phyloP scores from a whole-genome alignment of 1,139 yeast species.

The Sugiyamaella neomexicana region DNA sequence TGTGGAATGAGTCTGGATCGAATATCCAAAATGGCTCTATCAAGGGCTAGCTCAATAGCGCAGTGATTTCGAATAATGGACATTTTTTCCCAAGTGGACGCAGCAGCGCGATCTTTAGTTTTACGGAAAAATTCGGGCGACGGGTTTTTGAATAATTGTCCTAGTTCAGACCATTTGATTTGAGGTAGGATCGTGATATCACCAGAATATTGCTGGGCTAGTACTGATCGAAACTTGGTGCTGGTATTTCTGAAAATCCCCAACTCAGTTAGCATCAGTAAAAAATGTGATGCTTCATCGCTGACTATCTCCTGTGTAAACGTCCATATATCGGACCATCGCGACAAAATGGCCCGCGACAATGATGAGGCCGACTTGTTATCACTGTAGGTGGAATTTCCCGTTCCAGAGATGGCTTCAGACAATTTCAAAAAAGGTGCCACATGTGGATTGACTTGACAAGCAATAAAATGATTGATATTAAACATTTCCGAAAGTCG shows the following conservation, averaged over 20 bases:
- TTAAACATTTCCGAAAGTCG: slow-evolving; percentile 93
- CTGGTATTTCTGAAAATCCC: slow-evolving; percentile 74
- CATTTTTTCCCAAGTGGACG: slow-evolving; percentile 91
- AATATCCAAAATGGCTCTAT: slow-evolving; percentile 66
- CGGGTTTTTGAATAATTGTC: slow-evolving; percentile 73
- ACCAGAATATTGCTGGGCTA: slow-evolving; percentile 88
- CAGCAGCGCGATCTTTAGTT: slow-evolving; percentile 77
- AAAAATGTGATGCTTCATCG: slow-evolving; percentile 73
- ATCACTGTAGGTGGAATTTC: slow-evolving; percentile 3
- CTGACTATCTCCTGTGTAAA: slow-evolving; percentile 60
- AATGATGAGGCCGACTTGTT: slow-evolving; percentile 5
- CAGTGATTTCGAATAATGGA: slow-evolving; percentile 85
- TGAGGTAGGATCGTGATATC: slow-evolving; percentile 91
- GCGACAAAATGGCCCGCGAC: slow-evolving; percentile 36
- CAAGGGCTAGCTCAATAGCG: slow-evolving; percentile 83
- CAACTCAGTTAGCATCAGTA: slow-evolving; percentile 69
- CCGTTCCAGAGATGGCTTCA: slow-evolving; percentile 28
- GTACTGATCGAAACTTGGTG: slow-evolving; percentile 68
- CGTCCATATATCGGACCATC: slow-evolving; percentile 46
- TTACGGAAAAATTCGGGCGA: slow-evolving; percentile 69
- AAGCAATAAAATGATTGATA: slow-evolving; percentile 94
- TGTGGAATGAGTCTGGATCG: slow-evolving; percentile 61
- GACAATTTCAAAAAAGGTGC: slow-evolving; percentile 67
- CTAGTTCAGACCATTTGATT: slow-evolving; percentile 56
- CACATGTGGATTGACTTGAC: slow-evolving; percentile 96